A percentile compares a stretch with the other conserved stretches of the same genome.
Evolutionary conservation across 2,329 filamentous ascomycete species (phyloP).

Genomic region (Geoglossum cookeanum): DNA sequence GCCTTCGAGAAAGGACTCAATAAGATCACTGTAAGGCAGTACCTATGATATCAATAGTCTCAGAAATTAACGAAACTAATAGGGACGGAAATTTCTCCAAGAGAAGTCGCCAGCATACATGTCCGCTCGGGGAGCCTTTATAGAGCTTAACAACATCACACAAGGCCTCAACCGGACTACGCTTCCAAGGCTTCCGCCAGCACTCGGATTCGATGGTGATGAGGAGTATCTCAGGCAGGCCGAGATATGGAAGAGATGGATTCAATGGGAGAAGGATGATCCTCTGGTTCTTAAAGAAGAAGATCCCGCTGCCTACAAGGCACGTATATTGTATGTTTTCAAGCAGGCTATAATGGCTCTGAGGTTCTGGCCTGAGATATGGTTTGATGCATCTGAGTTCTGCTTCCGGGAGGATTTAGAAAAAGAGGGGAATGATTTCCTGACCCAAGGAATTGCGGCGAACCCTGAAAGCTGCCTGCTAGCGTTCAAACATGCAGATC

Average conservation of each 20-base stretch:
- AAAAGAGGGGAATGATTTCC: slow-evolving; percentile 55
- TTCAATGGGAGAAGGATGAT: slow-evolving; percentile 87
- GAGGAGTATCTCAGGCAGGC: slow-evolving; percentile 71
- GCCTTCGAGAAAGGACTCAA: slow-evolving; percentile 88
- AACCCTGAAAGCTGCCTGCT: slow-evolving; percentile 89
- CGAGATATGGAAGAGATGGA: slow-evolving; percentile 81
- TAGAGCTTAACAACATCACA: slow-evolving; percentile 76
- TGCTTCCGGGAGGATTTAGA: slow-evolving; percentile 62
- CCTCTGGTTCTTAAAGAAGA: slow-evolving; percentile 72
- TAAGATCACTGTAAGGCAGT: slow-evolving; percentile 56
- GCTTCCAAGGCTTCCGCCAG: slow-evolving; percentile 63
- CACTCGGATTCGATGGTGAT: slow-evolving; percentile 70
- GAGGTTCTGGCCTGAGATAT: slow-evolving; percentile 87
- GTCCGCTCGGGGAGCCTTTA: slow-evolving; percentile 82
- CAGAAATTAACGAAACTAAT: slow-evolving; percentile 1
- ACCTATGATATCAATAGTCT: background rate
- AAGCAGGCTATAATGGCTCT: slow-evolving; percentile 86
- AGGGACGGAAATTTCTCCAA: slow-evolving; percentile 88
- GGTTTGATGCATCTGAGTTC: slow-evolving; percentile 89
- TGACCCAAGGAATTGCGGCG: slow-evolving; percentile 64
- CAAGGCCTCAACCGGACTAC: slow-evolving; percentile 57
- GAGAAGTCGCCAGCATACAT: slow-evolving; percentile 88
- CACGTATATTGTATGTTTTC: slow-evolving; percentile 75
- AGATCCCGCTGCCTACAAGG: slow-evolving; percentile 53
- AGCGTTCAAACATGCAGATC: slow-evolving; percentile 75